Conservation (phyloP, 2,329 filamentous ascomycete species). For the Aspergillus sp. region DNA sequence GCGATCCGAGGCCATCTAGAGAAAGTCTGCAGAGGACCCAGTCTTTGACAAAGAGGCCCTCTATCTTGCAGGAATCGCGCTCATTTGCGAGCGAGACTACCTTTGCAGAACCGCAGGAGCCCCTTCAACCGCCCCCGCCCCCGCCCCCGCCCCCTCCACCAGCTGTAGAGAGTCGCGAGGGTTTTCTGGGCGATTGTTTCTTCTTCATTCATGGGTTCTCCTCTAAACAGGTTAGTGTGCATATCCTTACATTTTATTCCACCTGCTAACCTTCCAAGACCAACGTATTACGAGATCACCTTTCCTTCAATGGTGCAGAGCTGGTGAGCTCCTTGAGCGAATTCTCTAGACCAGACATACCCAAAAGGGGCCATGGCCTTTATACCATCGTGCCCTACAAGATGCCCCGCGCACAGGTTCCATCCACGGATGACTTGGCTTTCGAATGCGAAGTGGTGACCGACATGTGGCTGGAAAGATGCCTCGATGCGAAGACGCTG, state of each 20-base stretch:
- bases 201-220: constrained; percentile 66
- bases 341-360: constrained; percentile 37
- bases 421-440: constrained; percentile 43
- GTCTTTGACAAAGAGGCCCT: constrained; percentile 19
- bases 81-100: constrained; percentile 44
- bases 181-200: constrained; percentile 57
- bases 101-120: constrained; percentile 30
- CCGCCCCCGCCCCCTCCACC: constrained; percentile 16
- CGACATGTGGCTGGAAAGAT: constrained; percentile 91
- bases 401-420: constrained; percentile 34
- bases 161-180: constrained; percentile 38
- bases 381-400: constrained; percentile 46
- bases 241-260: neutral
- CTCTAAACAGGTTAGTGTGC: constrained; percentile 51
- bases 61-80: constrained; percentile 35
- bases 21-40: constrained; percentile 29
- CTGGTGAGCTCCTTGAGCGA: constrained; percentile 38
- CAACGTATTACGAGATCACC: constrained; percentile 42
- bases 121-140: constrained; percentile 15
- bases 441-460: constrained; percentile 63
- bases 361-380: constrained; percentile 35
- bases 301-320: constrained; percentile 45
- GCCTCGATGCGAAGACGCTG: constrained; percentile 73
- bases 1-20: constrained; percentile 27
- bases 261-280: constrained; percentile 29